phyloP scores from a whole-genome alignment of 164 flowering plant species.

The Malania oleifera region DNA sequence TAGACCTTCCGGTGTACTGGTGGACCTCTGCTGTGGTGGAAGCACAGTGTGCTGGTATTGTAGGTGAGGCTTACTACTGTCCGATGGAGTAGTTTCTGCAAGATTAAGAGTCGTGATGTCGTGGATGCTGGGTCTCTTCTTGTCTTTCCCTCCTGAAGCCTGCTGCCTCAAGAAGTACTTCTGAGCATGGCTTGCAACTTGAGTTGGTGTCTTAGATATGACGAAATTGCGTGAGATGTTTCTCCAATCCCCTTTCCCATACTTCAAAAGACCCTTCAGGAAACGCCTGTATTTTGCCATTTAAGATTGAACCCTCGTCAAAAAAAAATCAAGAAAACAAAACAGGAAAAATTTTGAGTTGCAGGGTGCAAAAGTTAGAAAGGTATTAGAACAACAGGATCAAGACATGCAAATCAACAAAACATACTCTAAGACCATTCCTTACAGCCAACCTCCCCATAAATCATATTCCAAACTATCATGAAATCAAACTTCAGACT shows the following conservation, averaged over 20 bases:
- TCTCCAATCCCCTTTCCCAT: slow-evolving; percentile 69
- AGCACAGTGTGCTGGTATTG: slow-evolving; percentile 4
- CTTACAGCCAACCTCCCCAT: too few species aligned
- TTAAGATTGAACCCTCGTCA: background rate
- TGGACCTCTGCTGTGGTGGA: slow-evolving; percentile 12
- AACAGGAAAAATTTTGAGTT: background rate
- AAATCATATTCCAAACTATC: too few species aligned
- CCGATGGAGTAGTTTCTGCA: slow-evolving; percentile 9
- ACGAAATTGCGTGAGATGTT: slow-evolving; percentile 49
- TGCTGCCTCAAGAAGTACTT: slow-evolving; percentile 46
- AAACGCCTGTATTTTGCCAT: slow-evolving; percentile 28
- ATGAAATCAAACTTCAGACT: too few species aligned
- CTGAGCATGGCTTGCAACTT: slow-evolving; percentile 68
- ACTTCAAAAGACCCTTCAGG: slow-evolving; percentile 41
- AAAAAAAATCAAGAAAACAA: background rate
- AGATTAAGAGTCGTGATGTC: slow-evolving; percentile 45
- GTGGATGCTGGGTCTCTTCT: slow-evolving; percentile 60
- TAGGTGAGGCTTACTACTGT: slow-evolving; percentile 5
- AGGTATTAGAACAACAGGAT: background rate
- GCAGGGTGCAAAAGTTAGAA: background rate
- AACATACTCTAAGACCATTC: too few species aligned
- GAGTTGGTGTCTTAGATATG: slow-evolving; percentile 51
- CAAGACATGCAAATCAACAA: too few species aligned
- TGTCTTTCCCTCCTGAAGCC: slow-evolving; percentile 41
- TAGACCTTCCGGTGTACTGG: slow-evolving; percentile 10